Conservation (phyloP, 2,329 filamentous ascomycete species). For the Alternaria arbusti region DNA sequence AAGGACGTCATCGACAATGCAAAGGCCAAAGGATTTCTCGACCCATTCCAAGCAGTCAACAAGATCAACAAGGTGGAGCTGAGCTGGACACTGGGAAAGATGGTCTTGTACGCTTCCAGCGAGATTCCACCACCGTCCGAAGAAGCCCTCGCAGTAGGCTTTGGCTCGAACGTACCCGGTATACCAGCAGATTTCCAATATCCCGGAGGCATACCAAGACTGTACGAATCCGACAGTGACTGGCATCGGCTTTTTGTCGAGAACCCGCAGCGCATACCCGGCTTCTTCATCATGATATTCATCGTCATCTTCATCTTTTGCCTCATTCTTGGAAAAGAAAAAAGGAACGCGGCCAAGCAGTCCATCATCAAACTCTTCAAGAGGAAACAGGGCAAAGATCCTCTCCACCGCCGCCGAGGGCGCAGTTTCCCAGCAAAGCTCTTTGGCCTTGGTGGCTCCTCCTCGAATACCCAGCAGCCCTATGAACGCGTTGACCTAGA, state of each 20-base stretch:
- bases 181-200: slow-evolving; percentile 82
- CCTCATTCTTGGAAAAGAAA: slow-evolving; percentile 79
- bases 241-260: slow-evolving; percentile 67
- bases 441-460: slow-evolving; percentile 58
- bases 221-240: slow-evolving; percentile 57
- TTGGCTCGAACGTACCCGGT: slow-evolving; percentile 79
- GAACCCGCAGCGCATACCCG: slow-evolving; percentile 71
- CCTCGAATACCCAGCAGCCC: slow-evolving; percentile 47
- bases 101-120: slow-evolving; percentile 91
- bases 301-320: slow-evolving; percentile 73
- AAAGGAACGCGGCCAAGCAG: slow-evolving; percentile 65
- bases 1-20: slow-evolving; percentile 71
- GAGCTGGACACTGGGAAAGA: slow-evolving; percentile 96
- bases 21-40: slow-evolving; percentile 76
- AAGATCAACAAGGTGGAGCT: slow-evolving; percentile 92
- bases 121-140: slow-evolving; percentile 73
- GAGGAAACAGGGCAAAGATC: slow-evolving; percentile 50
- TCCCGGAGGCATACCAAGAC: slow-evolving; percentile 64
- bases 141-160: slow-evolving; percentile 79
- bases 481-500: slow-evolving; percentile 81
- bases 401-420: slow-evolving; percentile 49
- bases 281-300: slow-evolving; percentile 78
- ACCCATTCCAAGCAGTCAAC: slow-evolving; percentile 90
- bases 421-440: slow-evolving; percentile 60
- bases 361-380: slow-evolving; percentile 59